Base-by-base conservation (phyloP, 306 rosid species). In the Fragaria nilgerrensis region DNA sequence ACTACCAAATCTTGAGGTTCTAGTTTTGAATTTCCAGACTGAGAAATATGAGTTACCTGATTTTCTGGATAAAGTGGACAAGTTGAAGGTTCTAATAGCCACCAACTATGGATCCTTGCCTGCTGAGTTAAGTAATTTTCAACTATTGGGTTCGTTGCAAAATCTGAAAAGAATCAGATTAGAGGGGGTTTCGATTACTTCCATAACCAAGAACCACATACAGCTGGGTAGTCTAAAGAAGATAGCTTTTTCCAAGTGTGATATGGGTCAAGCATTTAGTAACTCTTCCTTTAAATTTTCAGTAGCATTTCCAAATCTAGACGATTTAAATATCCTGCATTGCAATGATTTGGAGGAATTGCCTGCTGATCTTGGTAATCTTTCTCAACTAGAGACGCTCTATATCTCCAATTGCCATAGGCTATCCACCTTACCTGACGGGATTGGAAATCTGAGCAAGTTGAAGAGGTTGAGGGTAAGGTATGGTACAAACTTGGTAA, bases 241-340 rank as follows among this genome's bases (percentile, higher is more conserved):
- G 37, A 39, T 82, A 34, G 84, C 96, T 23, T 39, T 90, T 22
- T 87, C 75, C 17, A 88, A 85, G 96, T 87, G 93, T 85, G 82
- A 82, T 32, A 63, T 85, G 36, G 78, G 81, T 52, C 66, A 82
- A 43, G 85, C 88, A 58, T 86, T 85, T 23, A 11, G 50, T 16
- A 78, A 75, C 17, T 17, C 25, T 66, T 68, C 83, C 20, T 44
- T 72, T 39, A 52, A 70, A 44, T 45, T 78, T 64, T 85, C 86
- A 43, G 64, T 79, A 20, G 67, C 81, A 52, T 53, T 84, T n/a
- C 88, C 96, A 63, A 84, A 78, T 39, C 66, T 91, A 69, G 66
- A 2, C 5, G 6, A 44, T 0, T 1, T 44, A 14, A 44, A 44
- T 44, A 0, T 44, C 48, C 14, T 1, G 13, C 14, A 44, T 10